Conservation (phyloP, 129 eudicot genomes). For the Deinandra increscens region DNA sequence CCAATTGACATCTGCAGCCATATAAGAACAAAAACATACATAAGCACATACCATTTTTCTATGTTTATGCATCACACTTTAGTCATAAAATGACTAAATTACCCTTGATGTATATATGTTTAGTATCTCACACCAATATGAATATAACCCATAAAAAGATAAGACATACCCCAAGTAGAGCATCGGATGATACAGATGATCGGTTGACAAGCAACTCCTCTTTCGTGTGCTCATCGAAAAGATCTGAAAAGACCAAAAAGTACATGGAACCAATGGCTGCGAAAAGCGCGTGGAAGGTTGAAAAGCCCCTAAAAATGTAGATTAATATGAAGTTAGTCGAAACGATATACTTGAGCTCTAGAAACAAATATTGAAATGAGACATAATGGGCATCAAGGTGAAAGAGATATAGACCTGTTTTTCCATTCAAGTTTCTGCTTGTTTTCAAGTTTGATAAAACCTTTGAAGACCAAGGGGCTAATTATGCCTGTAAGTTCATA, state of each 20-base stretch:
- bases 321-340: constrained; percentile 12
- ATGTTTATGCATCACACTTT: not conserved
- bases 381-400: not conserved
- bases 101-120: too few relatives aligned
- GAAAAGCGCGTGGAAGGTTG: constrained; percentile 81
- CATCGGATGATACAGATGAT: constrained; percentile 51
- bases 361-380: not conserved
- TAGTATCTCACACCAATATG: constrained; percentile 2
- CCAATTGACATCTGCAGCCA: constrained; percentile 75
- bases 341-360: not conserved
- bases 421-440: constrained; percentile 74
- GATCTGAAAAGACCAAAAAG: constrained; percentile 54
- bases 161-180: constrained; percentile 59
- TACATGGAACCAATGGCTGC: constrained; percentile 64
- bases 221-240: constrained; percentile 41
- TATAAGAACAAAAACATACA: constrained; percentile 12
- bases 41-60: constrained; percentile 17
- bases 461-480: constrained; percentile 52
- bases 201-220: constrained; percentile 44
- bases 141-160: not conserved
- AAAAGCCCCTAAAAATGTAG: constrained; percentile 58
- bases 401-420: constrained; percentile 46
- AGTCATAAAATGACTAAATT: too few relatives aligned
- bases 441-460: constrained; percentile 50
- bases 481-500: constrained; percentile 59